Percentiles rank a stretch among this genome's conserved stretches.
phyloP scores from a whole-genome alignment of 2,329 filamentous ascomycete genomes.

The Colletotrichum kahawae region DNA sequence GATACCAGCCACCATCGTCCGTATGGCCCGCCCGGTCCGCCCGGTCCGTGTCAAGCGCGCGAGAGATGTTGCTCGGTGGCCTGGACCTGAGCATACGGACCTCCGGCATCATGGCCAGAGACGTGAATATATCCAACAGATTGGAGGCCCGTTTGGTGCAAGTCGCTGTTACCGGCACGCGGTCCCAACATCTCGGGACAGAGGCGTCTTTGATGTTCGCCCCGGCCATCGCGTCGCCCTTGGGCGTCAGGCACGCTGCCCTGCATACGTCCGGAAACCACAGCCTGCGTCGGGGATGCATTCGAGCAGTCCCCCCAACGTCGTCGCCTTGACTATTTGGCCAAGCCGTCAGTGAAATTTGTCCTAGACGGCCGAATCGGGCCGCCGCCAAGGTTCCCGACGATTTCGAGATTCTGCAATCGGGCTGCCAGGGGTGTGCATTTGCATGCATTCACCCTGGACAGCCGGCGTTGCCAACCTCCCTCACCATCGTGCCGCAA shows the following conservation, averaged over 20 bases:
- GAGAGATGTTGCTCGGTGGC: not conserved
- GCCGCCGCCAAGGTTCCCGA: not conserved
- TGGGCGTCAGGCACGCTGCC: not conserved
- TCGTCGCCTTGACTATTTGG: not conserved
- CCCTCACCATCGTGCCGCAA: not conserved
- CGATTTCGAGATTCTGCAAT: not conserved
- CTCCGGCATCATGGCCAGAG: not conserved
- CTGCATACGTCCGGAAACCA: not conserved
- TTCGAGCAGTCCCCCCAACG: not conserved
- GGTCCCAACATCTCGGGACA: not conserved
- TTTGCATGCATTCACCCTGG: not conserved
- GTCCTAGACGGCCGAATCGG: not conserved
- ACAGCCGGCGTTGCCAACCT: not conserved
- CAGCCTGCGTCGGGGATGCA: not conserved
- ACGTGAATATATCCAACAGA: not conserved
- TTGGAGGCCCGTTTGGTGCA: not conserved
- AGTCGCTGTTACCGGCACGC: not conserved
- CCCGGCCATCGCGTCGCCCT: not conserved
- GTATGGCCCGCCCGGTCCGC: not conserved
- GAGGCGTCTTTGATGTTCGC: not conserved
- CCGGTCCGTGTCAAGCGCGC: constrained; percentile 2
- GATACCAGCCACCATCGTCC: not conserved
- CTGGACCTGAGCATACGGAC: not conserved
- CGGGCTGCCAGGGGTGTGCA: not conserved
- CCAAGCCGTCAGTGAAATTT: not conserved